Conservation (phyloP, 805 yeast genomes). For the Candida loeiensis region DNA sequence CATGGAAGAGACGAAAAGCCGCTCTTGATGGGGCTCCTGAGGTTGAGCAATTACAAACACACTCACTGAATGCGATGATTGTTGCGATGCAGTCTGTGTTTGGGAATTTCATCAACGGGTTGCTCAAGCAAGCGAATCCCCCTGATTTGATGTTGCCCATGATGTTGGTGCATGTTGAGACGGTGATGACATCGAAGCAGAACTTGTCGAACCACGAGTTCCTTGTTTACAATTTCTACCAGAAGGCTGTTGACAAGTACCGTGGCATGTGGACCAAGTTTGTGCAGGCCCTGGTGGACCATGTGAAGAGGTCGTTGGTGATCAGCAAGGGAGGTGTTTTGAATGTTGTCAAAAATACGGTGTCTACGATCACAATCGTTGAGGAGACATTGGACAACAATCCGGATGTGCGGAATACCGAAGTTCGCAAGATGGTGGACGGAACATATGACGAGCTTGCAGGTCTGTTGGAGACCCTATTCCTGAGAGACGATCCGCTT, state of each 20-base stretch:
- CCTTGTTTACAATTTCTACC: slow-evolving; percentile 45
- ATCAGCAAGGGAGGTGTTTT: slow-evolving; percentile 36
- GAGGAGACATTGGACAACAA: slow-evolving; percentile 31
- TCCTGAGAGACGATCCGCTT: slow-evolving; percentile 40
- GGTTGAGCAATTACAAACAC: slow-evolving; percentile 28
- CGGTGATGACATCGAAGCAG: slow-evolving; percentile 33
- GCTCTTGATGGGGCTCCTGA: slow-evolving; percentile 26
- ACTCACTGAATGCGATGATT: slow-evolving; percentile 43
- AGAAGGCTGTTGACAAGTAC: slow-evolving; percentile 50
- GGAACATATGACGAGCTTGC: slow-evolving; percentile 32
- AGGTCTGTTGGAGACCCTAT: slow-evolving; percentile 32
- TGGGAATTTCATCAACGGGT: slow-evolving; percentile 34
- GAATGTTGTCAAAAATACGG: slow-evolving; percentile 31
- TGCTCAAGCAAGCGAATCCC: slow-evolving; percentile 36
- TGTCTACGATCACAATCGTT: slow-evolving; percentile 28
- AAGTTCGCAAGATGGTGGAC: slow-evolving; percentile 22
- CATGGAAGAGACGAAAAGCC: slow-evolving; percentile 28
- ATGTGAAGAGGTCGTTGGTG: slow-evolving; percentile 32
- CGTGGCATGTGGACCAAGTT: slow-evolving; percentile 56
- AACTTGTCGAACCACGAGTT: slow-evolving; percentile 61
- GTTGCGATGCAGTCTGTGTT: slow-evolving; percentile 47
- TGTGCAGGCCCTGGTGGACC: slow-evolving; percentile 50
- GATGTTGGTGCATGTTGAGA: slow-evolving; percentile 28
- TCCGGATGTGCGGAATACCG: slow-evolving; percentile 16
- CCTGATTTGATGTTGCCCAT: slow-evolving; percentile 33